Evolutionary conservation across 2,329 filamentous ascomycete species (phyloP).

Genomic region (Aspergillus fischeri): DNA sequence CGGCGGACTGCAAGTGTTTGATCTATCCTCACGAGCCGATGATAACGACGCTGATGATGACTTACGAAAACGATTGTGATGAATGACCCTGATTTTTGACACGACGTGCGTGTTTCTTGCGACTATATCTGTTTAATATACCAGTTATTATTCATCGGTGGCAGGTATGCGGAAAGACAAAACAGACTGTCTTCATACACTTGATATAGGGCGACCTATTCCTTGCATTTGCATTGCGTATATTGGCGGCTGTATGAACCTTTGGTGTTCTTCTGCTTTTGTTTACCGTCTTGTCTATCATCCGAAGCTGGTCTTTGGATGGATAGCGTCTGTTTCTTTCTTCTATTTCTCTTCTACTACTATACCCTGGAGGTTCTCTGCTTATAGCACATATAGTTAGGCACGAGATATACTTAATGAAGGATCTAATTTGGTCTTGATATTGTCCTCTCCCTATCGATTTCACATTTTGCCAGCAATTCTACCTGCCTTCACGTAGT

Average conservation of each 20-base stretch:
- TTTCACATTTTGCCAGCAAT: neutral
- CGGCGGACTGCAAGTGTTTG: constrained; percentile 44
- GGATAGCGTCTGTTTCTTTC: constrained; percentile 6
- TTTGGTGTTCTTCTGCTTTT: constrained; percentile 9
- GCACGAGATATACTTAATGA: neutral
- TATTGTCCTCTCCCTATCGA: neutral
- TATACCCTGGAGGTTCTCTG: neutral
- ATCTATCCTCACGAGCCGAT: constrained; percentile 1
- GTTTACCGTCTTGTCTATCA: constrained; percentile 1
- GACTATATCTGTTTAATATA: neutral
- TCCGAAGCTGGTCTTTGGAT: constrained; percentile 8
- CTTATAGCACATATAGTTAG: neutral
- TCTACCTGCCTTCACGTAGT: neutral
- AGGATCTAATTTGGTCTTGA: neutral
- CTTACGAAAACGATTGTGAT: neutral
- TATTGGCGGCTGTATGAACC: constrained; percentile 14
- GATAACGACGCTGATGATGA: constrained; percentile 7
- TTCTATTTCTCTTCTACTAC: neutral
- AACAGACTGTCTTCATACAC: constrained; percentile 4
- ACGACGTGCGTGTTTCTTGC: neutral
- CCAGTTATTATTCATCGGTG: neutral
- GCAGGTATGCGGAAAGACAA: neutral
- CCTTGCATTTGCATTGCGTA: neutral
- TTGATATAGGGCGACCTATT: neutral
- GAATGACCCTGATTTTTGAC: neutral